Evolutionary conservation across 1,139 yeast genomes (phyloP).

Genomic region (Candida tropicalis): DNA sequence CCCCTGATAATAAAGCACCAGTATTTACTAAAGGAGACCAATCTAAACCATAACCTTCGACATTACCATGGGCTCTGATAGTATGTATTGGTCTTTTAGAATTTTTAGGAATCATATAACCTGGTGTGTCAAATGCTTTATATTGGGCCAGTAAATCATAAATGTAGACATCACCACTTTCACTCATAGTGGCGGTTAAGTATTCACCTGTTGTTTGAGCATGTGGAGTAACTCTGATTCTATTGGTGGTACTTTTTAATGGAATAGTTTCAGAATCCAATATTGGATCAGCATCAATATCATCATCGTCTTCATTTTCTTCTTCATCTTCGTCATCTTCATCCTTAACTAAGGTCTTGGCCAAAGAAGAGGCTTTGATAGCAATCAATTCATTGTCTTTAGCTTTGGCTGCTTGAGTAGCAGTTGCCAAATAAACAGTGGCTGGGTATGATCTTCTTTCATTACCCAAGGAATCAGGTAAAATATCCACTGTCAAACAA

Average conservation of each 20-base stretch:
- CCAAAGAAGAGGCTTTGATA: slow-evolving; percentile 78
- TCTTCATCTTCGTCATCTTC: slow-evolving; percentile 72
- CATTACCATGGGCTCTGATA: slow-evolving; percentile 86
- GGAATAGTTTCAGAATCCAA: slow-evolving; percentile 83
- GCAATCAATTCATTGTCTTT: slow-evolving; percentile 88
- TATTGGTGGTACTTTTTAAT: slow-evolving; percentile 80
- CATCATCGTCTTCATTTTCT: slow-evolving; percentile 69
- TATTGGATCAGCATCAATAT: slow-evolving; percentile 73
- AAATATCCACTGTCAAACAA: slow-evolving; percentile 83
- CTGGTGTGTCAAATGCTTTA: slow-evolving; percentile 87
- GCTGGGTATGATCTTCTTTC: slow-evolving; percentile 94
- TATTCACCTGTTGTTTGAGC: slow-evolving; percentile 78
- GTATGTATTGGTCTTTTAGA: slow-evolving; percentile 84
- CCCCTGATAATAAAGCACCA: slow-evolving; percentile 89
- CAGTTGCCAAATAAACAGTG: slow-evolving; percentile 81
- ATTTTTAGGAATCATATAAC: slow-evolving; percentile 74
- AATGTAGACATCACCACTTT: slow-evolving; percentile 85
- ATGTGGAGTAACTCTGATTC: slow-evolving; percentile 85
- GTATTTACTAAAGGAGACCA: slow-evolving; percentile 89
- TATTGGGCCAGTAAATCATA: slow-evolving; percentile 78
- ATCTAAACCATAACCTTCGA: slow-evolving; percentile 95
- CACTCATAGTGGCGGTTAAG: slow-evolving; percentile 86
- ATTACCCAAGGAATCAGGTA: slow-evolving; percentile 84
- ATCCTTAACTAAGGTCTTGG: slow-evolving; percentile 83
- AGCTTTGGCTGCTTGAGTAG: slow-evolving; percentile 87